Evolutionary conservation across 345 rosid genomes (phyloP), one percentile per base, ranked within the genome.

Genomic region (Corchorus capsularis): DNA sequence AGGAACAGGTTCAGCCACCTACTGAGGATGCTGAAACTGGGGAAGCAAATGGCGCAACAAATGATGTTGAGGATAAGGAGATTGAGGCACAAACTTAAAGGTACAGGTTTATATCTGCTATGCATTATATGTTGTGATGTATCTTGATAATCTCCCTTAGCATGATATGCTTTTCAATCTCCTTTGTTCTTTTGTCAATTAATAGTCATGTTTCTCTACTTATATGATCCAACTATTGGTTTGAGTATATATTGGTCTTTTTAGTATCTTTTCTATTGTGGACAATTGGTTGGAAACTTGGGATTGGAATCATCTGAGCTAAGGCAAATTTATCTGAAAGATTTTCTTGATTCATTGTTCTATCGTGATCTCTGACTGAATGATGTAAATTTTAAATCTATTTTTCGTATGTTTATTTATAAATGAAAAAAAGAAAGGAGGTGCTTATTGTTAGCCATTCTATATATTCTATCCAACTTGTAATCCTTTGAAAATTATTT

Each of bases 1-100:
- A 92, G 0, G 97, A 92, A 79, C 92, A 92, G 72, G 92, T 83
- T 45, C 99, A 96, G 75, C 97, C 97, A 10, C 90, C 92, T 20
- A 84, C 69, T 1, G 97, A 92, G 79, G 90, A 81, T 79, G 82
- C 82, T 35, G 94, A 83, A 66, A 90, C 66, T 75, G 87, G 64
- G 6, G 94, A 92, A 79, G 82, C 88, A 55, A 80, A 22, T 78
- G 89, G 65, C 43, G 82, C 78, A 55, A 49, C 88, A 20, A 82
- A 80, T 69, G 92, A 78, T 77, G 82, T 84, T 3, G 91, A 89
- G 77, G 91, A 86, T 77, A 85, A 86, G 76, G 87, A 75, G 72
- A 60, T 81, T n/a, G 87, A 75, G 62, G 86, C 72, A 63, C 84
- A 84, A 73, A 84, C 87, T 63, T 93, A 83, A 86, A 72, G 94